Percentiles rank a stretch among this genome's conserved stretches.
These are phyloP conservation scores for Desmodesmus armatus DNA, from an alignment of 139 green algal genomes.

Conservation along the genomic window DNA sequence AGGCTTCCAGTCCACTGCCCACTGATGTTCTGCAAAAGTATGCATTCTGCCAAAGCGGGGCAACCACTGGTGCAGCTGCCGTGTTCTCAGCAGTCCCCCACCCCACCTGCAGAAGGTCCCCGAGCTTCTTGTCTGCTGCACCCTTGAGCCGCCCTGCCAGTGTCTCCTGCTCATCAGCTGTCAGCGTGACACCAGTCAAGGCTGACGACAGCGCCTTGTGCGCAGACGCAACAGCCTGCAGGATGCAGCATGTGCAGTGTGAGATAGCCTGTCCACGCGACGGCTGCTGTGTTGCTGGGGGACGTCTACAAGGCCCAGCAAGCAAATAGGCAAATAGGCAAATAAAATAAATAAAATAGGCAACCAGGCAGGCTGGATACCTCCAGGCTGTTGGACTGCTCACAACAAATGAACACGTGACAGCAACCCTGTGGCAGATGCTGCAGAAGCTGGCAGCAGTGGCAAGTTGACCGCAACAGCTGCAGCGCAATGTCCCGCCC, in stretches of 20 bases:
- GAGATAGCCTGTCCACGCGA: too few relatives aligned
- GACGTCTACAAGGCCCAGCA: too few relatives aligned
- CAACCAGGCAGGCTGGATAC: too few relatives aligned
- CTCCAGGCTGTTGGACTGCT: too few relatives aligned
- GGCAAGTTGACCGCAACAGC: neutral
- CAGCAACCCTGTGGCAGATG: too few relatives aligned
- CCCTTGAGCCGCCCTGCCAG: conserved; percentile 45
- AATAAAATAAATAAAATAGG: too few relatives aligned
- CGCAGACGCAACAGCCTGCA: conserved; percentile 17
- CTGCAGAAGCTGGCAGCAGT: neutral
- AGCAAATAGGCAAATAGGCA: neutral
- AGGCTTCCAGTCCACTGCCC: neutral
- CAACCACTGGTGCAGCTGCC: neutral
- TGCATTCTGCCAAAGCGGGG: neutral
- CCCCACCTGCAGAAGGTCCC: conserved; percentile 48
- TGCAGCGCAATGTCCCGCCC: neutral
- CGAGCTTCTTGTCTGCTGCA: conserved; percentile 43
- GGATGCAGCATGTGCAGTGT: neutral
- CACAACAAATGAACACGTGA: too few relatives aligned
- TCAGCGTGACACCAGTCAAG: conserved; percentile 69
- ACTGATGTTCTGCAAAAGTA: neutral
- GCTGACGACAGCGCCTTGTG: neutral
- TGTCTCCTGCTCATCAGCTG: conserved; percentile 46
- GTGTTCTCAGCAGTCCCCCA: neutral
- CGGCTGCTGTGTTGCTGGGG: neutral